Evolutionary conservation across 2,329 filamentous ascomycete genomes (phyloP).

Genomic region (Cercospora sp.): DNA sequence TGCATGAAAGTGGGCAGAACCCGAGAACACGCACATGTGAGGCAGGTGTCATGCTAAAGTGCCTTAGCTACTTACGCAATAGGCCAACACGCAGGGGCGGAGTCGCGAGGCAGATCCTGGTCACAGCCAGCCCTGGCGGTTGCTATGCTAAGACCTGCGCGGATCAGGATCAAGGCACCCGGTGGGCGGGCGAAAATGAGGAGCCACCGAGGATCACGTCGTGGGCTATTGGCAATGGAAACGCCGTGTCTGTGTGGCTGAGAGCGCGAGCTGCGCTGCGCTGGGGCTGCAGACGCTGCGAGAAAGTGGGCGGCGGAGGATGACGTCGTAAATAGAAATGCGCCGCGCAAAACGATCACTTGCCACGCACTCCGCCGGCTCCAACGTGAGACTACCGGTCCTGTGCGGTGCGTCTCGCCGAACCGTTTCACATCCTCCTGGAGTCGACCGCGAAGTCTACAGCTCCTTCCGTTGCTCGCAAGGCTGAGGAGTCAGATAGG

Average conservation of each 20-base stretch:
- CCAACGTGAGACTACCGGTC: background rate
- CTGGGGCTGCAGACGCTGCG: background rate
- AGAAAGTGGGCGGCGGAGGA: background rate
- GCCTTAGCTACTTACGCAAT: background rate
- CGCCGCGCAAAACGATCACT: background rate
- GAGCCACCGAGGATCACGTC: background rate
- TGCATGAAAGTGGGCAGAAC: background rate
- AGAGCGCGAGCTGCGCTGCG: background rate
- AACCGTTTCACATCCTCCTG: background rate
- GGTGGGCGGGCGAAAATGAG: background rate
- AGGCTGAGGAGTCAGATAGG: background rate
- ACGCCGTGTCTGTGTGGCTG: background rate
- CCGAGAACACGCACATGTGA: background rate
- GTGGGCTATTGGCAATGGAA: background rate
- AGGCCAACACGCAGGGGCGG: background rate
- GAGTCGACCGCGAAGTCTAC: background rate
- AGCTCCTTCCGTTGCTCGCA: background rate
- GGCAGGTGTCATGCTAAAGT: background rate
- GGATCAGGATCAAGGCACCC: background rate
- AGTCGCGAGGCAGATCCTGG: background rate
- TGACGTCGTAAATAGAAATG: background rate
- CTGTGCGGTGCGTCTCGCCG: background rate
- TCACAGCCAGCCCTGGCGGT: background rate
- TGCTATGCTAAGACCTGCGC: background rate
- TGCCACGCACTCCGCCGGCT: background rate